Evolutionary conservation across 1,139 yeast species (phyloP).

Genomic region (Pichia sp.): DNA sequence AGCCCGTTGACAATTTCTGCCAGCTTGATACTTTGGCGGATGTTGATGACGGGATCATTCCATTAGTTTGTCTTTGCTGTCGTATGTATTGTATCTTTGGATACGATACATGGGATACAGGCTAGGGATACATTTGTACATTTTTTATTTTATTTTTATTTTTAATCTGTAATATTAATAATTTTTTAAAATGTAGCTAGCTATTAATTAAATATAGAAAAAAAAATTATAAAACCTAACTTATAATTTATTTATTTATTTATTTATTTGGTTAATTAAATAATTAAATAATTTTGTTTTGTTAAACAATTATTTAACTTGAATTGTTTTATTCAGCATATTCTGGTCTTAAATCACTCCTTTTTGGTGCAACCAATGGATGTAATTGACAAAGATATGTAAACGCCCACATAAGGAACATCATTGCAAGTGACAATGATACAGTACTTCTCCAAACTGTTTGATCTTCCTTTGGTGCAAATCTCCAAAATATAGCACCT

Average conservation of each 20-base stretch:
- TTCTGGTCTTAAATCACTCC: conserved; percentile 76
- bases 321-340: conserved; percentile 30
- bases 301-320: too few species aligned
- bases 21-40: conserved; percentile 29
- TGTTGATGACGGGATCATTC: conserved; percentile 24
- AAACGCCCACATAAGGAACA: conserved; percentile 92
- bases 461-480: conserved; percentile 46
- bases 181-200: too few species aligned
- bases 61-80: conserved; percentile 1
- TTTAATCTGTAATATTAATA: background rate
- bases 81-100: background rate
- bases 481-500: conserved; percentile 53
- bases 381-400: conserved; percentile 76
- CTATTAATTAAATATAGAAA: too few species aligned
- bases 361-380: conserved; percentile 75
- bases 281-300: too few species aligned
- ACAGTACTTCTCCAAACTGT: conserved; percentile 91
- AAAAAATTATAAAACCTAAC: too few species aligned
- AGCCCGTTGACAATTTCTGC: conserved; percentile 37
- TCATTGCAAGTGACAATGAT: conserved; percentile 76
- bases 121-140: conserved; percentile 8
- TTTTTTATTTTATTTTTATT: background rate
- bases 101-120: background rate
- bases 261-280: too few species aligned
- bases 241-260: too few species aligned